phyloP scores from a whole-genome alignment of 169 alveolate species.

The Eimeria falciformis region DNA sequence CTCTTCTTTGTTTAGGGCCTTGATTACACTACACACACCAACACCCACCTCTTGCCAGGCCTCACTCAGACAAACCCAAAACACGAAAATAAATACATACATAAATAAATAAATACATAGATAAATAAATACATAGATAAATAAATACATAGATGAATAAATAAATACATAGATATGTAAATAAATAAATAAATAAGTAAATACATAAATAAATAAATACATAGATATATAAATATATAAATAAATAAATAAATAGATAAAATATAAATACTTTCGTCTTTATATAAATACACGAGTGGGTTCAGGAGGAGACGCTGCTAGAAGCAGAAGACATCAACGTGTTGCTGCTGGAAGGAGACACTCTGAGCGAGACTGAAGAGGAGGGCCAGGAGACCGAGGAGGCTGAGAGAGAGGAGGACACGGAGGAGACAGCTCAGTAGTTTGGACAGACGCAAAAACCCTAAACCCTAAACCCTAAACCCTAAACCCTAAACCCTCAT shows the following conservation, averaged over 20 bases:
- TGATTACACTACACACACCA: too few species aligned
- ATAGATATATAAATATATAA: not conserved
- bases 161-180: too few species aligned
- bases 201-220: not conserved
- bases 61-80: not conserved
- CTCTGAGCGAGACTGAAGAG: too few species aligned
- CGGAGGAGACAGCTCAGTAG: not conserved
- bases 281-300: too few species aligned
- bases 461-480: slow-evolving; percentile 18
- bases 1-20: too few species aligned
- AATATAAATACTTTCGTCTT: not conserved
- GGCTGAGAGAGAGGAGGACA: not conserved
- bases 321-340: not conserved
- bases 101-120: too few species aligned
- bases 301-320: not conserved
- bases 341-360: not conserved
- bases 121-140: too few species aligned
- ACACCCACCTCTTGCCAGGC: too few species aligned
- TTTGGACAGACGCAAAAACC: not conserved
- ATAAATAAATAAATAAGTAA: too few species aligned
- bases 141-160: too few species aligned
- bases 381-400: not conserved
- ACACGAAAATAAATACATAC: not conserved
- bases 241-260: not conserved
- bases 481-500: not conserved